Evolutionary conservation across 768 basidiomycete species (phyloP).

Genomic region (Suillus paluster): DNA sequence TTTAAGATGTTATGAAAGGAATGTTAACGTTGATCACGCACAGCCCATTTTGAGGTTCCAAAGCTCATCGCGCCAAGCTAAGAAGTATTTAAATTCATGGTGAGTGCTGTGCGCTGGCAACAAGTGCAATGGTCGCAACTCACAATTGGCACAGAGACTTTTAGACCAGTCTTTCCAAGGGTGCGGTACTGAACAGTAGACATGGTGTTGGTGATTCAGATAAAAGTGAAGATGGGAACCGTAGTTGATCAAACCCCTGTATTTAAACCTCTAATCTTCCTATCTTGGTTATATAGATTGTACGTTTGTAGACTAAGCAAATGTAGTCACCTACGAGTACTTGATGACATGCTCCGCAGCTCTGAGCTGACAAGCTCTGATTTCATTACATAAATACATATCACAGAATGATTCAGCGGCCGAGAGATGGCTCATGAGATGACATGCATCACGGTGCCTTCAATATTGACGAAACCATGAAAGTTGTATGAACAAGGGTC

Average conservation of each 20-base stretch:
- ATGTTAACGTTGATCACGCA: slow-evolving; percentile 13
- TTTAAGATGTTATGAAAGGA: background rate
- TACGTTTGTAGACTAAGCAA: too few relatives aligned
- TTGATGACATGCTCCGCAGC: too few relatives aligned
- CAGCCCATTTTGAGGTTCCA: slow-evolving; percentile 31
- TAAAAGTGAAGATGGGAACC: background rate
- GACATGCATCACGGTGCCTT: too few relatives aligned
- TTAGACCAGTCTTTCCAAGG: slow-evolving; percentile 37
- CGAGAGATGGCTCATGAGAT: too few relatives aligned
- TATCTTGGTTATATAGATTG: too few relatives aligned
- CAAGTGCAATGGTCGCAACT: slow-evolving; percentile 11
- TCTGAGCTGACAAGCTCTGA: too few relatives aligned
- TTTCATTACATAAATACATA: too few relatives aligned
- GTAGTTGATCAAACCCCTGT: background rate
- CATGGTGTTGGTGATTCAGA: slow-evolving; percentile 15
- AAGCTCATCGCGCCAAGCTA: slow-evolving; percentile 35
- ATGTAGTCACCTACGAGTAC: too few relatives aligned
- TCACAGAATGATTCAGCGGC: too few relatives aligned
- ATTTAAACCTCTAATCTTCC: background rate
- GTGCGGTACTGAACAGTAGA: slow-evolving; percentile 32
- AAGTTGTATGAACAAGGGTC: too few relatives aligned
- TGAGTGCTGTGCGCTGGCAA: background rate
- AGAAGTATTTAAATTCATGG: slow-evolving; percentile 1
- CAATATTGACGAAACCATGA: too few relatives aligned
- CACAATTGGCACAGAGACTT: slow-evolving; percentile 40